phyloP scores from a whole-genome alignment of 73 alveolate species.

The Urostyla sp. region DNA sequence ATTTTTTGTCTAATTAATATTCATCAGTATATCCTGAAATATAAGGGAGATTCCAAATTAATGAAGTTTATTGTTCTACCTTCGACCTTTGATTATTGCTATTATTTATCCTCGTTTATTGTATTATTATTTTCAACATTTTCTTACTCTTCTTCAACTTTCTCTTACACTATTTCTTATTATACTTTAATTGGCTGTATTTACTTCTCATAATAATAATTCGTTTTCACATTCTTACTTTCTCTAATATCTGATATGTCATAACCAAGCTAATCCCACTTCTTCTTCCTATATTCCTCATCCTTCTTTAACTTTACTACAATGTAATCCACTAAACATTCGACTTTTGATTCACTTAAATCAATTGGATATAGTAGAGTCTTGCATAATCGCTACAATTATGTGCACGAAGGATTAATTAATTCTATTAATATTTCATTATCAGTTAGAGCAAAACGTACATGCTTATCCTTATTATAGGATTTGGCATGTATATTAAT shows the following conservation, averaged over 20 bases:
- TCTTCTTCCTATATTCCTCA: conserved; percentile 35
- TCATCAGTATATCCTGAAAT: conserved; percentile 51
- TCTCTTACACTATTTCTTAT: not conserved
- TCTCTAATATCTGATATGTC: conserved; percentile 5
- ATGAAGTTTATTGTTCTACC: conserved; percentile 19
- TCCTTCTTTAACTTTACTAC: conserved; percentile 36
- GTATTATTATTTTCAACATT: not conserved
- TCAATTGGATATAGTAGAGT: conserved; percentile 49
- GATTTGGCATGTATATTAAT: conserved; percentile 8
- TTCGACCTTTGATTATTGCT: not conserved
- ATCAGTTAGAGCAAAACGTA: conserved; percentile 31
- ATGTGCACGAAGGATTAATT: not conserved
- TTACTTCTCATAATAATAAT: conserved; percentile 11
- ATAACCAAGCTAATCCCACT: conserved; percentile 41
- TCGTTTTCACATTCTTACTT: conserved; percentile 4
- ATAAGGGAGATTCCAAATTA: conserved; percentile 49
- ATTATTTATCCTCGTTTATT: not conserved
- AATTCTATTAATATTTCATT: conserved; percentile 34
- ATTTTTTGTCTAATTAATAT: no score
- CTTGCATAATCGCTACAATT: conserved; percentile 20
- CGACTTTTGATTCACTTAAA: conserved; percentile 3
- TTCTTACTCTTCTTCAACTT: not conserved
- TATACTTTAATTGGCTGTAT: not conserved
- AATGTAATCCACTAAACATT: conserved; percentile 38
- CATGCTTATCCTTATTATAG: conserved; percentile 16